Evolutionary conservation across 2,329 filamentous ascomycete genomes (phyloP).

Genomic region (Arthrobotrys sphaeroides): DNA sequence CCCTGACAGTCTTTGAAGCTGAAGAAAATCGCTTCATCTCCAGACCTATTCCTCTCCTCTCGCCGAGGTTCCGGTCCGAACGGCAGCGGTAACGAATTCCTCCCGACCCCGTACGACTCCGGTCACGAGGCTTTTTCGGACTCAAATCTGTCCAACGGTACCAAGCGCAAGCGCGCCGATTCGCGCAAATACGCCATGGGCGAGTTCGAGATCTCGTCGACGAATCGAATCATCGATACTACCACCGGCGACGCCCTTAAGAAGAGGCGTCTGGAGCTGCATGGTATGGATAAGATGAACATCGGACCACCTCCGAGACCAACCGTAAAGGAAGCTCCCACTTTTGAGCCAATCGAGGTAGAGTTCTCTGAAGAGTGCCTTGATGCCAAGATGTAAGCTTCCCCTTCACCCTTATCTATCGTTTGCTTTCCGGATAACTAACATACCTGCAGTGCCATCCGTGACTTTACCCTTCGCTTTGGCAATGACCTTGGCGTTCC

Average conservation of each 20-base stretch:
- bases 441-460: conserved; percentile 32
- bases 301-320: conserved; percentile 18
- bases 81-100: conserved; percentile 44
- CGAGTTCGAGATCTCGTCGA: conserved; percentile 33
- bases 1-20: conserved; percentile 31
- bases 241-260: conserved; percentile 40
- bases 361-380: conserved; percentile 45
- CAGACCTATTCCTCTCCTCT: conserved; percentile 30
- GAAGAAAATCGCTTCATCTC: conserved; percentile 49
- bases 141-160: conserved; percentile 51
- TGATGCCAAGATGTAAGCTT: conserved; percentile 49
- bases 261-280: conserved; percentile 42
- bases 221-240: conserved; percentile 29
- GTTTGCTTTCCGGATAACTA: not conserved
- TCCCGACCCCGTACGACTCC: conserved; percentile 48
- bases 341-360: conserved; percentile 43
- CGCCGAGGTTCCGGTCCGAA: conserved; percentile 44
- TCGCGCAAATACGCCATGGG: conserved; percentile 51
- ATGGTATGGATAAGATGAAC: conserved; percentile 32
- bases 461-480: conserved; percentile 42
- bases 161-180: conserved; percentile 46
- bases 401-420: not conserved
- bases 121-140: conserved; percentile 52
- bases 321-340: conserved; percentile 32
- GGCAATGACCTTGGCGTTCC: conserved; percentile 41